phyloP scores from a whole-genome alignment of 306 rosid genomes.

The Coriaria nepalensis region DNA sequence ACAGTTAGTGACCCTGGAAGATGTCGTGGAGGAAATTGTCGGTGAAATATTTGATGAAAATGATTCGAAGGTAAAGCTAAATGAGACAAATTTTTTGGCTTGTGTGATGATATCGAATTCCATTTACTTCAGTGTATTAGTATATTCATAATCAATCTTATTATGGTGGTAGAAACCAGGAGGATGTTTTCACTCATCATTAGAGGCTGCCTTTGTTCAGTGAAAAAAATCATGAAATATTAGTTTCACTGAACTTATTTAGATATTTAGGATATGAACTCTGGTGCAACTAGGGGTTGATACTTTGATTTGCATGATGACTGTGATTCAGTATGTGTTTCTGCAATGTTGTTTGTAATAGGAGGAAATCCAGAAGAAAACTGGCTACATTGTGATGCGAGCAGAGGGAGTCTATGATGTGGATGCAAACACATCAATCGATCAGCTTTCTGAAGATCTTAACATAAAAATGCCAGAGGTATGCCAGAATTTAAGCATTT shows the following conservation, averaged over 20 bases:
- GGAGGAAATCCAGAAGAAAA: constrained; percentile 99
- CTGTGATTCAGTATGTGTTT: background rate
- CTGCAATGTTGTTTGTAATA: constrained; percentile 22
- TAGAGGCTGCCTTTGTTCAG: too few relatives aligned
- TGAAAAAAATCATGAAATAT: too few relatives aligned
- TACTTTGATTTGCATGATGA: constrained; percentile 1
- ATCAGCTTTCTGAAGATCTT: constrained; percentile 96
- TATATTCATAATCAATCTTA: background rate
- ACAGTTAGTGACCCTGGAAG: constrained; percentile 90
- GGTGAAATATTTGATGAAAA: constrained; percentile 98
- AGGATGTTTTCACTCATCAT: too few relatives aligned
- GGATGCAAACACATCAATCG: constrained; percentile 93
- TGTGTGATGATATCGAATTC: background rate
- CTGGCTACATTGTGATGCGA: constrained; percentile 97
- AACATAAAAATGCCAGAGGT: constrained; percentile 94
- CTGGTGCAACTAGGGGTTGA: too few relatives aligned
- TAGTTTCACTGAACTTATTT: too few relatives aligned
- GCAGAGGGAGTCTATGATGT: constrained; percentile 92
- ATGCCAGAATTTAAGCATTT: constrained; percentile 2
- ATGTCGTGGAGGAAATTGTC: constrained; percentile 96
- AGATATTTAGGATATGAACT: too few relatives aligned
- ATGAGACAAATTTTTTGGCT: background rate
- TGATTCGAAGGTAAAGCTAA: constrained; percentile 69
- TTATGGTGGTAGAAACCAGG: too few relatives aligned
- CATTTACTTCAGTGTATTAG: background rate